These are phyloP conservation scores for Phialophora chinensis DNA, from an alignment of 2,329 filamentous ascomycete species.

Conservation along the genomic window DNA sequence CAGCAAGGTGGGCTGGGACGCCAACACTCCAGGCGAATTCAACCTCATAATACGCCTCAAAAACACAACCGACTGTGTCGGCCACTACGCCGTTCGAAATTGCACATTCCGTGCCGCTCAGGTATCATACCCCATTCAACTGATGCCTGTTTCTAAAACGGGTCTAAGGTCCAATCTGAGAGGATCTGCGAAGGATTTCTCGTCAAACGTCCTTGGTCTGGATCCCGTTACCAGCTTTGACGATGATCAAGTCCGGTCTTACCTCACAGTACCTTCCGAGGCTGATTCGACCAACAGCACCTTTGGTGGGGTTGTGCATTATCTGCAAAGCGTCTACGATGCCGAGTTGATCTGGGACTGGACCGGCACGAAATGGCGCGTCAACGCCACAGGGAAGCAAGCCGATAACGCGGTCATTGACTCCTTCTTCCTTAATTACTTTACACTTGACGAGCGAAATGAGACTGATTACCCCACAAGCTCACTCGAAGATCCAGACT, in stretches of 20 bases:
- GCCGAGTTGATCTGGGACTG: slow-evolving; percentile 1
- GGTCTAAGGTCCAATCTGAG: not conserved
- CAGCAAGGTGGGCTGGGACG: not conserved
- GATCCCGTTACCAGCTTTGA: not conserved
- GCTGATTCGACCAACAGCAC: not conserved
- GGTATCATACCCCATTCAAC: not conserved
- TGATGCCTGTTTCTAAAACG: not conserved
- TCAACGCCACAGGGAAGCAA: not conserved
- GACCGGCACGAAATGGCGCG: not conserved
- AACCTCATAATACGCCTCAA: not conserved
- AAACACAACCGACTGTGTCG: not conserved
- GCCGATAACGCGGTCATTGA: not conserved
- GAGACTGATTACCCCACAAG: not conserved
- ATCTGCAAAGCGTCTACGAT: not conserved
- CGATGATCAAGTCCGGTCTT: not conserved
- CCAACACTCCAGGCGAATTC: not conserved
- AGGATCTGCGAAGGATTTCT: not conserved
- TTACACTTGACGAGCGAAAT: no score
- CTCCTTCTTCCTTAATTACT: not conserved
- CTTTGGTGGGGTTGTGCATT: not conserved
- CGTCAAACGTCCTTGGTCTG: not conserved
- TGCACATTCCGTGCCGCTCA: slow-evolving; percentile 1
- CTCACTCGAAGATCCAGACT: slow-evolving; percentile 2
- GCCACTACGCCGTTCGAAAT: not conserved
- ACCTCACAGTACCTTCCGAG: not conserved